These are phyloP conservation scores for Penicillium janthinellum DNA, from an alignment of 2,329 filamentous ascomycete genomes.

Conservation along the genomic window DNA sequence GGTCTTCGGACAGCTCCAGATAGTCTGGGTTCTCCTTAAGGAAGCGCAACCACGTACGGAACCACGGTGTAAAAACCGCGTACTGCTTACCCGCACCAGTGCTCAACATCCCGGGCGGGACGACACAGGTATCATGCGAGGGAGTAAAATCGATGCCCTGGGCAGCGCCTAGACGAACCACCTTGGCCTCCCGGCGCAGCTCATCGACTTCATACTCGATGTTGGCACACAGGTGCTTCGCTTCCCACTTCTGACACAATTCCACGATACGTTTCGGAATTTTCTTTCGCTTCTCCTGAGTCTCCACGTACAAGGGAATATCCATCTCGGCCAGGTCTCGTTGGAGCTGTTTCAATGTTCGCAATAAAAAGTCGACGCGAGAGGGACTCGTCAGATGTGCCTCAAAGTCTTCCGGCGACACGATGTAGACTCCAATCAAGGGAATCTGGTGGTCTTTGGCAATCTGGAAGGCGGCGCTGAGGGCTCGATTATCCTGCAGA, in stretches of 20 bases:
- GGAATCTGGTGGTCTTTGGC: conserved; percentile 70
- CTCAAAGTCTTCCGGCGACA: conserved; percentile 81
- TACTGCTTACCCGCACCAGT: conserved; percentile 76
- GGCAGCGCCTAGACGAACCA: conserved; percentile 64
- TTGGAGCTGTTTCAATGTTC: conserved; percentile 67
- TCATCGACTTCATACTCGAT: conserved; percentile 93
- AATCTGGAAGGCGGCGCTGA: conserved; percentile 66
- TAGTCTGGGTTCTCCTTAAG: conserved; percentile 70
- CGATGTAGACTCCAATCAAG: conserved; percentile 73
- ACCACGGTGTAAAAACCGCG: conserved; percentile 84
- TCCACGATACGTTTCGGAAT: conserved; percentile 65
- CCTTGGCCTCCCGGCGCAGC: conserved; percentile 70
- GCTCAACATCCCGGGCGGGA: conserved; percentile 68
- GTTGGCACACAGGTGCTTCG: conserved; percentile 76
- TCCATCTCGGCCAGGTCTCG: conserved; percentile 68
- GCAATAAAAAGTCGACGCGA: conserved; percentile 78
- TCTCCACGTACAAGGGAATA: conserved; percentile 78
- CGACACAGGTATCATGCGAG: conserved; percentile 79
- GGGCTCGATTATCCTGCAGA: conserved; percentile 69
- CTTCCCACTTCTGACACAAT: conserved; percentile 70
- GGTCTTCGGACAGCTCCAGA: conserved; percentile 63
- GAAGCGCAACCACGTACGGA: conserved; percentile 71
- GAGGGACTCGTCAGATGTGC: conserved; percentile 74
- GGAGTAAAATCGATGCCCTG: conserved; percentile 70
- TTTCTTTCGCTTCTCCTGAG: conserved; percentile 64